Base-by-base conservation (phyloP, 306 rosid species). In the Alnus glutinosa region DNA sequence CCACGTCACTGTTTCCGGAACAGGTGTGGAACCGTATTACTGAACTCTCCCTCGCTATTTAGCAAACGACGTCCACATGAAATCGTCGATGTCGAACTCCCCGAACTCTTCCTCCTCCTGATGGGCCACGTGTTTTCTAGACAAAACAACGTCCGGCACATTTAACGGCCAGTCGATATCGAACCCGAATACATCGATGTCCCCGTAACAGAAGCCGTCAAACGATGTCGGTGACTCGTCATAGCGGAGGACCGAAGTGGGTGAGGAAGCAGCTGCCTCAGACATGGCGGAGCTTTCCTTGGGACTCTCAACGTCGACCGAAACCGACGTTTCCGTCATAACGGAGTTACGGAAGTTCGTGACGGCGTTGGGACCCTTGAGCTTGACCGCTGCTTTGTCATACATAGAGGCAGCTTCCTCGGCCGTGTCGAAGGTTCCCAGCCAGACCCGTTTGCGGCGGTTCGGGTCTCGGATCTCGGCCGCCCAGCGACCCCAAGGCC, bases 401-500 rank as follows among this genome's bases (percentile, higher is more conserved):
- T 93, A 93, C 2, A 77, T 87, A 2, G 90, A 81, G 16, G 93
- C 98, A 2, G 98, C 98, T 77, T 91, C 93, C 85, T 91, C 97
- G 34, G 90, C 98, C 71, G 98, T 89, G 79, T 91, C 88, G 44
- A 88, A 93, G 0, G 98, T 93, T 5, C 98, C 98, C 0, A 93
- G 88, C 98, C 98, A 93, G 51, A 89, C 72, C 69, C 98, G 93
- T 55, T 89, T 93, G 1, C 88, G 15, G 0, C 74, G 89, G 39
- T 1, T 76, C 71, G 98, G 98, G 88, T 91, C 97, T 0, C 98
- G 92, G 82, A 93, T 89, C 90, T 93, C 97, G 0, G 98, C 97
- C 0, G 93, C 93, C 94, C 97, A 93, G 1, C 97, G 85, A 0
- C 98, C 98, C 97, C 97, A 89, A 0, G 98, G 97, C n/a, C 98